Evolutionary conservation across 495 filamentous ascomycete species (phyloP).

Genomic region (Podospora pseudopauciseta): DNA sequence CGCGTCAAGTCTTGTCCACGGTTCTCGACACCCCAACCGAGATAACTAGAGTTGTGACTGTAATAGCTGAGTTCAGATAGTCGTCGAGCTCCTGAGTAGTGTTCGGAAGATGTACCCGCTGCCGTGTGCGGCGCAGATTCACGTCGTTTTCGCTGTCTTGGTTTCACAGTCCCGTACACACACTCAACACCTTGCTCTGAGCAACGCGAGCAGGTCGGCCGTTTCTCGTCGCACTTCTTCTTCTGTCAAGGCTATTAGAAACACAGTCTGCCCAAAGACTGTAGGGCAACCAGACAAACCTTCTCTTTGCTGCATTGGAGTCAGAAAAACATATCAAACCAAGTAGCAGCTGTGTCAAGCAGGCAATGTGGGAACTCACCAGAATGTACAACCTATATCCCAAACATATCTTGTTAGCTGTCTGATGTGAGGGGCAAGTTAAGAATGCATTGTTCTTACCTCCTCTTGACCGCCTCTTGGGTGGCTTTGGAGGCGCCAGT

Average conservation of each 20-base stretch:
- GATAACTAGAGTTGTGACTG: constrained; percentile 13
- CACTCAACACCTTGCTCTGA: constrained; percentile 51
- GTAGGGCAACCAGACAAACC: constrained; percentile 16
- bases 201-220: constrained; percentile 57
- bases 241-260: constrained; percentile 39
- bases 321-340: constrained; percentile 14
- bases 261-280: neutral
- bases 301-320: constrained; percentile 35
- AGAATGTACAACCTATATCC: constrained; percentile 52
- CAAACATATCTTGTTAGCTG: constrained; percentile 9
- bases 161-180: constrained; percentile 55
- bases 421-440: constrained; percentile 3
- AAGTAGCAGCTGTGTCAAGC: constrained; percentile 1
- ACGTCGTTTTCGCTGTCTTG: constrained; percentile 52
- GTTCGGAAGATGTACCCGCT: constrained; percentile 7
- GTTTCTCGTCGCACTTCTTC: constrained; percentile 63
- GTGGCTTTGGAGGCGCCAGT: constrained; percentile 55
- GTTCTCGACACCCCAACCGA: constrained; percentile 3
- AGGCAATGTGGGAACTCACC: constrained; percentile 41
- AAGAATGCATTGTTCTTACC: constrained; percentile 43
- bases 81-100: constrained; percentile 12
- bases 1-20: constrained; percentile 14
- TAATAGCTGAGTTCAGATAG: constrained; percentile 23
- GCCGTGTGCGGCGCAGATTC: constrained; percentile 23
- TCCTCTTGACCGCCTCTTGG: constrained; percentile 59